These are phyloP conservation scores for Sonneratia caseolaris DNA, from an alignment of 345 rosid genomes.

Conservation along the genomic window DNA sequence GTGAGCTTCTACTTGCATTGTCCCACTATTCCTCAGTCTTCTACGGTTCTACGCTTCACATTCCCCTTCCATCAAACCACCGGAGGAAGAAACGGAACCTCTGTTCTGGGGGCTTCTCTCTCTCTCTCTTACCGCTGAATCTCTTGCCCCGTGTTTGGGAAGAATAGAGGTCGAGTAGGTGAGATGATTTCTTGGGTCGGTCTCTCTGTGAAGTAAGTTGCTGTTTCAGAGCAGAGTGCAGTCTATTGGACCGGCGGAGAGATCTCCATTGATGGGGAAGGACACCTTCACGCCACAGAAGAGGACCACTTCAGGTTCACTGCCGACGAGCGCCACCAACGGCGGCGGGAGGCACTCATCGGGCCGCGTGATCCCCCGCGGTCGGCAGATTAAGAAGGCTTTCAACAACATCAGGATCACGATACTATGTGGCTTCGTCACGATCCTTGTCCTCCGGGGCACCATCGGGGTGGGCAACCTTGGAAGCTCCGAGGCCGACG, in stretches of 20 bases:
- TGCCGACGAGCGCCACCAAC: conserved; percentile 34
- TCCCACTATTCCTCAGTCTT: too few relatives aligned
- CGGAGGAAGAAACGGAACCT: too few relatives aligned
- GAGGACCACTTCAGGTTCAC: conserved; percentile 36
- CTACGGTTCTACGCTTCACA: too few relatives aligned
- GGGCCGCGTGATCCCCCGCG: conserved; percentile 34
- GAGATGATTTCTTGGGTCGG: too few relatives aligned
- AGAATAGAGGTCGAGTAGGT: too few relatives aligned
- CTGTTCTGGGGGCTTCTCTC: too few relatives aligned
- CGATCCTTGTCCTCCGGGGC: conserved; percentile 88
- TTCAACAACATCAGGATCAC: conserved; percentile 89
- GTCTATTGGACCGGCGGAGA: background rate
- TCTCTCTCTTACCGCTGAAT: too few relatives aligned
- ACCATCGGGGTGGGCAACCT: conserved; percentile 80
- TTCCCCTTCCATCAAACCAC: too few relatives aligned
- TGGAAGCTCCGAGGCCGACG: conserved; percentile 61
- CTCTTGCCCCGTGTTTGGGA: too few relatives aligned
- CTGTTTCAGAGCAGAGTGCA: too few relatives aligned
- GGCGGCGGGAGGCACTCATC: conserved; percentile 18
- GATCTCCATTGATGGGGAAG: conserved; percentile 39
- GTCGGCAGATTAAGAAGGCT: conserved; percentile 76
- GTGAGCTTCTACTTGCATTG: too few relatives aligned
- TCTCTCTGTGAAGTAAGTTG: too few relatives aligned
- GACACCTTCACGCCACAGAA: conserved; percentile 54
- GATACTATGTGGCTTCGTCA: conserved; percentile 82